phyloP scores from a whole-genome alignment of 2,329 filamentous ascomycete genomes.

The Penicillium sclerotiorum region DNA sequence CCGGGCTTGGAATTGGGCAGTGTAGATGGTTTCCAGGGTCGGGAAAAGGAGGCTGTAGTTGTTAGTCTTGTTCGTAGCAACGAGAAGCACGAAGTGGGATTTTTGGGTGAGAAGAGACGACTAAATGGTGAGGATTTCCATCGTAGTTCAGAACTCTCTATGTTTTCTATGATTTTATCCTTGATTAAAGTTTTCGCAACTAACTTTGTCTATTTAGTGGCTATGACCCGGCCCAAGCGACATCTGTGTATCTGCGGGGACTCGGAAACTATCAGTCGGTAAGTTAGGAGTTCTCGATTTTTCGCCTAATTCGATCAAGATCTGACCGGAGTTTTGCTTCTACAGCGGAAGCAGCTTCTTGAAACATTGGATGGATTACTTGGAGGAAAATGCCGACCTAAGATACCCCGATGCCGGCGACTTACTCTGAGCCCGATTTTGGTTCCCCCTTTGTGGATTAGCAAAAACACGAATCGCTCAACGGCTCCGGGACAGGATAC shows the following conservation, averaged over 20 bases:
- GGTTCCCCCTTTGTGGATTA: not conserved
- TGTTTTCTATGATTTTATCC: no score
- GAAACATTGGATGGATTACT: conserved; percentile 85
- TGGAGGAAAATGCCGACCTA: conserved; percentile 88
- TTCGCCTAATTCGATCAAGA: conserved; percentile 13
- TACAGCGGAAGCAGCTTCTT: conserved; percentile 80
- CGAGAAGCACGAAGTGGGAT: conserved; percentile 81
- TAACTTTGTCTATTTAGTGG: conserved; percentile 61
- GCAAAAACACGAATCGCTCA: conserved; percentile 4
- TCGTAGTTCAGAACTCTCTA: not conserved
- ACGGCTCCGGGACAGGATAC: not conserved
- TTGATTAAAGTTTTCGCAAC: no score
- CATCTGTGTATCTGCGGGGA: conserved; percentile 91
- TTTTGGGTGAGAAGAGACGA: conserved; percentile 86
- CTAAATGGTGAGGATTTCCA: conserved; percentile 74
- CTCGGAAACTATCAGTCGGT: conserved; percentile 88
- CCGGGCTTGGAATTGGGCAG: conserved; percentile 91
- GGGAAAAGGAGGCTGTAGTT: conserved; percentile 94
- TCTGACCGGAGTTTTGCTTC: not conserved
- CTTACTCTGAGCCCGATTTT: conserved; percentile 27
- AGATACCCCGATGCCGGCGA: conserved; percentile 72
- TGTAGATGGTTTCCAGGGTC: conserved; percentile 94
- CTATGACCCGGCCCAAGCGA: conserved; percentile 92
- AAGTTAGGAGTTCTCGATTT: conserved; percentile 46
- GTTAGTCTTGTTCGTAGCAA: conserved; percentile 96